Evolutionary conservation across 495 filamentous ascomycete species (phyloP).

Genomic region (Hypoxylon rickii): DNA sequence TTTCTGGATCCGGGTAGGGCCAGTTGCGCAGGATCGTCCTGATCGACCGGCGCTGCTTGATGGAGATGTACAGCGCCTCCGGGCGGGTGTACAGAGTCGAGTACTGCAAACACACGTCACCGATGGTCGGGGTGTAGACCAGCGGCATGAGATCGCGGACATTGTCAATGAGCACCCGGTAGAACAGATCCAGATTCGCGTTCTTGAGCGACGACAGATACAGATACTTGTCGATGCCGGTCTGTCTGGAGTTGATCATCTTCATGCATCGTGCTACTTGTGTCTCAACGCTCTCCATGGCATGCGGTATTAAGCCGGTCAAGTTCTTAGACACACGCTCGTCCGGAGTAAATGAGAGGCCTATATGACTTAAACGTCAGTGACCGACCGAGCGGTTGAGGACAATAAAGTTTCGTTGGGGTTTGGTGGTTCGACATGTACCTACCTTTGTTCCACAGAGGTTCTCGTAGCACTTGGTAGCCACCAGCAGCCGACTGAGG

Average conservation of each 20-base stretch:
- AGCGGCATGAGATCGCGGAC: constrained; percentile 89
- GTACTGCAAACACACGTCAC: constrained; percentile 94
- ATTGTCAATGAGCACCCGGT: constrained; percentile 88
- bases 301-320: constrained; percentile 61
- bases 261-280: constrained; percentile 61
- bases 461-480: constrained; percentile 60
- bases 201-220: constrained; percentile 88
- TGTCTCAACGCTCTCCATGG: constrained; percentile 57
- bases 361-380: constrained; percentile 39
- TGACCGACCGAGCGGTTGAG: background rate
- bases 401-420: constrained; percentile 7
- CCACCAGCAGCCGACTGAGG: constrained; percentile 52
- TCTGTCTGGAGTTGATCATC: constrained; percentile 74
- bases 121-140: constrained; percentile 97
- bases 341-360: constrained; percentile 60
- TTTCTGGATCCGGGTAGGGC: constrained; percentile 86
- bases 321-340: constrained; percentile 61
- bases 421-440: no score
- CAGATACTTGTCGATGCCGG: constrained; percentile 89
- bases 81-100: constrained; percentile 94
- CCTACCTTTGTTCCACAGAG: constrained; percentile 62
- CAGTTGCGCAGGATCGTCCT: constrained; percentile 84
- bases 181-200: constrained; percentile 92
- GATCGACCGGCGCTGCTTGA: constrained; percentile 84
- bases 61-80: constrained; percentile 92